Conservation (phyloP, 2,329 filamentous ascomycete genomes). For the Ceratocystiopsis sp. region DNA sequence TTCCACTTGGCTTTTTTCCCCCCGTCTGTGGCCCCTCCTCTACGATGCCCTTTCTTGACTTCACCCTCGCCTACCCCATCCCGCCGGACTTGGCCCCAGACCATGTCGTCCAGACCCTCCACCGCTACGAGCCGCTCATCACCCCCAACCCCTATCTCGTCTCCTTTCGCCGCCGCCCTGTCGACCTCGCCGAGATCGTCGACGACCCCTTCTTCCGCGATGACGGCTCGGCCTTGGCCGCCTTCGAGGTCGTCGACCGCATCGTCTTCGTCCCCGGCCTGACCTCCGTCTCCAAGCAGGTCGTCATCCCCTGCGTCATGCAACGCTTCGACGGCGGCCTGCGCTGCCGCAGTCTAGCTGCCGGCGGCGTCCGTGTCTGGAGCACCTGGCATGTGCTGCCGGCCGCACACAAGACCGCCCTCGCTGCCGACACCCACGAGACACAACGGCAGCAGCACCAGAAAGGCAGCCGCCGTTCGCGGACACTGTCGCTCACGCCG, state of each 20-base stretch:
- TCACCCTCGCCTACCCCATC: conserved; percentile 25
- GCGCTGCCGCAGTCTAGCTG: conserved; percentile 25
- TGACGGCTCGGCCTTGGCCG: conserved; percentile 14
- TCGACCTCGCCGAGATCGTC: conserved; percentile 17
- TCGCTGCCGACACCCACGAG: not conserved
- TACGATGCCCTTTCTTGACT: conserved; percentile 17
- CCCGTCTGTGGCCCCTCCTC: no score
- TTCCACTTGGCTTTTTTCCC: no score
- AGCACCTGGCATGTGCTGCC: conserved; percentile 17
- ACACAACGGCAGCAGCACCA: no score
- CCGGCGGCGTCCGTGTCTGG: conserved; percentile 26
- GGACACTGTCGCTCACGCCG: not conserved
- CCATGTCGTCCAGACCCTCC: conserved; percentile 21
- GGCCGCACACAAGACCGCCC: not conserved
- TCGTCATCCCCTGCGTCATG: conserved; percentile 26
- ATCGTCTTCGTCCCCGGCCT: conserved; percentile 24
- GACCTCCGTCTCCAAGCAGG: conserved; percentile 18
- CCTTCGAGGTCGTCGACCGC: conserved; percentile 18
- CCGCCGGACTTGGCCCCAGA: conserved; percentile 21
- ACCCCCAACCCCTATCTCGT: conserved; percentile 21
- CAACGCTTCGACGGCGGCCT: conserved; percentile 24
- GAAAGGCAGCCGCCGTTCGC: not conserved
- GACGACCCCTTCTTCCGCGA: conserved; percentile 25
- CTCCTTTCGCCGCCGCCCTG: conserved; percentile 19
- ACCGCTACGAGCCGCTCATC: conserved; percentile 24